Conservation (phyloP, 2,329 filamentous ascomycete species). For the Fusarium sp. region DNA sequence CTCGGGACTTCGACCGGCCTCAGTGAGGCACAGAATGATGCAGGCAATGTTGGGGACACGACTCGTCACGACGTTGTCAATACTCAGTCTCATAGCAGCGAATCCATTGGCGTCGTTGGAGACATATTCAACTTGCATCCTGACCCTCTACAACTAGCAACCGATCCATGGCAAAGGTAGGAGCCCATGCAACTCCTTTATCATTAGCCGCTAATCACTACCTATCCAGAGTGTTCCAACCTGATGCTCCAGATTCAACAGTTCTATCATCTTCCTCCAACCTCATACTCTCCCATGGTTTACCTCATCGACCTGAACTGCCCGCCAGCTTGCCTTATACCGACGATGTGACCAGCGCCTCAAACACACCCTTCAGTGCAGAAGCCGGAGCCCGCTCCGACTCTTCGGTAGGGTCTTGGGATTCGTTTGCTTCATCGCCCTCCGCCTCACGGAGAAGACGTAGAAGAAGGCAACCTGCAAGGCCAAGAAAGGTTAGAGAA, state of each 20-base stretch:
- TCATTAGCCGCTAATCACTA: not conserved
- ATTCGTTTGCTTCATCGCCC: not conserved
- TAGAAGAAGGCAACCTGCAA: not conserved
- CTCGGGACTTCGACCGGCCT: not conserved
- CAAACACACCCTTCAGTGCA: not conserved
- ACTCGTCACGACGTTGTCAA: accelerated
- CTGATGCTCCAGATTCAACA: not conserved
- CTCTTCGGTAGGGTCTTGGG: not conserved
- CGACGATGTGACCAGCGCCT: not conserved
- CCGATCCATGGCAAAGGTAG: not conserved
- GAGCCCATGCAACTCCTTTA: too few relatives aligned
- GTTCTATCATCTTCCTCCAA: not conserved
- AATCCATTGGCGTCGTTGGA: not conserved
- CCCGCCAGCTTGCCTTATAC: not conserved
- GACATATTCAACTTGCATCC: not conserved
- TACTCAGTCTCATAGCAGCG: not conserved
- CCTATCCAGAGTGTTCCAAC: not conserved
- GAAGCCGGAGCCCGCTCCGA: not conserved
- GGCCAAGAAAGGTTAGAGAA: not conserved
- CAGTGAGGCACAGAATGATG: not conserved
- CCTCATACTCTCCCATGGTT: not conserved
- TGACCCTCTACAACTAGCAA: not conserved
- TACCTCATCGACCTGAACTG: not conserved
- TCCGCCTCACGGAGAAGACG: not conserved
- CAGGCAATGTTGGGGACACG: not conserved